Evolutionary conservation across 306 rosid genomes (phyloP), one percentile per base, ranked within the genome.

Genomic region (Abrus precatorius): DNA sequence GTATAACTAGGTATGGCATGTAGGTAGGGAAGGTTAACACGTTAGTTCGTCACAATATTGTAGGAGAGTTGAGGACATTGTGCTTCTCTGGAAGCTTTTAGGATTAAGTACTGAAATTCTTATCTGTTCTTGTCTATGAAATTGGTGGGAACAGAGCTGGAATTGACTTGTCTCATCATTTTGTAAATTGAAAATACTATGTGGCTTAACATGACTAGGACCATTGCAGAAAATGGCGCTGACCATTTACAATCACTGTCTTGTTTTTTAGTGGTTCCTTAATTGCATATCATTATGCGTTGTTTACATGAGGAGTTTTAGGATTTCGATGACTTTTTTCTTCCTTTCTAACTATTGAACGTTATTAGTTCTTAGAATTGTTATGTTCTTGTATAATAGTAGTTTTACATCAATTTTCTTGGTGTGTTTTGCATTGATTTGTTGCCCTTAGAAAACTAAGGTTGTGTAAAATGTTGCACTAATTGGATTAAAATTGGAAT

Each of bases 1-100:
- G 89, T 53, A 87, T 90, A 52, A 80, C 92, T 48, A 87, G 90
- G 82, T 95, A 89, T 81, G 90, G 91, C 80, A 91, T 91, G 81
- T 92, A 90, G 88, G 82, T 76, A 71, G 78, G 74, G 64, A 72
- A 14, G 57, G 20, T 76, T 78, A 67, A 32, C 72, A 69, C 74
- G 47, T 74, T 78, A 78, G 36, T 69, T 77, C 74, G 66, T 82
- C 84, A 13, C 81, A 38, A 55, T 44, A 57, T 85, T 69, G 48
- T 67, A 44, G 64, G 49, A 74, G 84, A 9, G 78, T 13, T 34
- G 72, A 68, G 76, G 76, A 62, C 67, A 74, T 83, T 60, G 11
- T 74, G 78, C 43, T 79, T 81, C 59, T 74, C 81, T 85, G 81
- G 61, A 77, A 64, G 44, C 13, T 75, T 74, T 74, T 57, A 54